A percentile compares a stretch with the other conserved stretches of the same genome.
Conservation (phyloP, 2,329 filamentous ascomycete species). For the Fragosphaeria purpurea region DNA sequence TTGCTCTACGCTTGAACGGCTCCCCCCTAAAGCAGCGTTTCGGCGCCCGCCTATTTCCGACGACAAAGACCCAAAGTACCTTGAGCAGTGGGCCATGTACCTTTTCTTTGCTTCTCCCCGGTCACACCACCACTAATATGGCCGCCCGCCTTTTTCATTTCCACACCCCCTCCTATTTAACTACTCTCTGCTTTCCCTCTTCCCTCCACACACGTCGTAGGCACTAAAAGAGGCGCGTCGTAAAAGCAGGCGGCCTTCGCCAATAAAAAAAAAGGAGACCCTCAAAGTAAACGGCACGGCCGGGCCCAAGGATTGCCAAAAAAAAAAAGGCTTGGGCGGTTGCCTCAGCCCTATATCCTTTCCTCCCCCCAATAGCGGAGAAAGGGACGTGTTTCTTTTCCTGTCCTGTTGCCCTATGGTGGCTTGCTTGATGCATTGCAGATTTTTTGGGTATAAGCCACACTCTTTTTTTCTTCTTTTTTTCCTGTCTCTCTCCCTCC, state of each 20-base stretch:
- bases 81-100: background rate
- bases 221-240: too few species aligned
- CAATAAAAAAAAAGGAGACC: too few species aligned
- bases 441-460: conserved; percentile 3
- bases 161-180: background rate
- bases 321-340: background rate
- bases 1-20: too few species aligned
- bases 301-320: background rate
- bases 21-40: too few species aligned
- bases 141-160: background rate
- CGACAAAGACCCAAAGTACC: background rate
- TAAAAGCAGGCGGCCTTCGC: too few species aligned
- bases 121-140: background rate
- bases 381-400: too few species aligned
- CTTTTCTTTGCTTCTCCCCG: background rate
- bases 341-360: conserved; percentile 13
- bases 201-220: too few species aligned
- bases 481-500: too few species aligned
- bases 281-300: background rate
- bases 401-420: too few species aligned
- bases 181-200: too few species aligned
- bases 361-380: background rate
- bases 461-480: background rate
- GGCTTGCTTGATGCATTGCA: background rate
- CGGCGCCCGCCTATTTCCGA: too few species aligned